These are phyloP conservation scores for Botrytis porri DNA, from an alignment of 2,329 filamentous ascomycete species.

Conservation along the genomic window DNA sequence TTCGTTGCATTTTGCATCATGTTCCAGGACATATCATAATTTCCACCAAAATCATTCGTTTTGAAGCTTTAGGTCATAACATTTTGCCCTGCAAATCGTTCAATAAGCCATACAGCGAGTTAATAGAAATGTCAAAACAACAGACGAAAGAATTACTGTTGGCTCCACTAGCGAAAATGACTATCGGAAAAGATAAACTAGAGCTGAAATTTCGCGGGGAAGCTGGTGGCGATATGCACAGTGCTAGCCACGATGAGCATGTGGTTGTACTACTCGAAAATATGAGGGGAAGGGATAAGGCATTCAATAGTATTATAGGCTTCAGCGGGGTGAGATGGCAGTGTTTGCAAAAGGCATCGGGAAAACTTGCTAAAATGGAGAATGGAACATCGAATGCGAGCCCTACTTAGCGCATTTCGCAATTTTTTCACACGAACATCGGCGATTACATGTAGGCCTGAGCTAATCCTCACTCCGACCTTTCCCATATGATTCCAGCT, in stretches of 20 bases:
- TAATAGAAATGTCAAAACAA: conserved; percentile 30
- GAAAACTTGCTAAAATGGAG: background rate
- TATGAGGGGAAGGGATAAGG: conserved; percentile 38
- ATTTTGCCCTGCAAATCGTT: conserved; percentile 18
- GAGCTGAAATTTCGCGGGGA: conserved; percentile 24
- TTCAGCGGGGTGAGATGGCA: conserved; percentile 40
- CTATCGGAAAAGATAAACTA: conserved; percentile 24
- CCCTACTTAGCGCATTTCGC: background rate
- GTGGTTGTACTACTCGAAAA: conserved; percentile 28
- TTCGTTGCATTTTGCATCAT: conserved; percentile 24
- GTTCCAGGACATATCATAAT: conserved; percentile 25
- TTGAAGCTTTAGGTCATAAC: conserved; percentile 16
- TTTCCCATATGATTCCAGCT: background rate
- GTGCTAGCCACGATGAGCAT: conserved; percentile 21
- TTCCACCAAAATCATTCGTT: conserved; percentile 21
- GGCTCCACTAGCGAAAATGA: conserved; percentile 22
- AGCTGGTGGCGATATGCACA: background rate
- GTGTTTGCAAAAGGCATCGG: conserved; percentile 29
- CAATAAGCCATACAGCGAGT: conserved; percentile 18
- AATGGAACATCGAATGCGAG: background rate
- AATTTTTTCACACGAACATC: background rate
- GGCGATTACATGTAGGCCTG: background rate
- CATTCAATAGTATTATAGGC: conserved; percentile 40
- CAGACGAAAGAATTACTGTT: conserved; percentile 20
- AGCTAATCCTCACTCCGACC: background rate